Conservation (phyloP, 2,329 filamentous ascomycete genomes). For the Paraconiothyrium sp. region DNA sequence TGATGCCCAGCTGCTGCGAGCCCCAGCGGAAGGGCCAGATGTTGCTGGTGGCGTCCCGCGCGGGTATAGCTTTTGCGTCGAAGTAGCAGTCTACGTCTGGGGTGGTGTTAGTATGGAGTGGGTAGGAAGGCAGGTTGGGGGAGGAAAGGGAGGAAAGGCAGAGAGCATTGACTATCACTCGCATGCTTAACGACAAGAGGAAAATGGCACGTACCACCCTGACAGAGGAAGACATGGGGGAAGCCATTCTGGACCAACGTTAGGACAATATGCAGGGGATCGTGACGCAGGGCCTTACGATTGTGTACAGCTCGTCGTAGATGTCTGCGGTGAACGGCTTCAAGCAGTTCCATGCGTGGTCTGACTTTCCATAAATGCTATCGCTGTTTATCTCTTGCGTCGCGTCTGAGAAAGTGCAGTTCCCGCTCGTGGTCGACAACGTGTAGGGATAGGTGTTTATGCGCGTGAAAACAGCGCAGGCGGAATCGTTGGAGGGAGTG, state of each 20-base stretch:
- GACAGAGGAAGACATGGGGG: constrained; percentile 3
- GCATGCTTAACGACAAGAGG: too few relatives aligned
- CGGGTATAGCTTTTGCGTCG: constrained; percentile 39
- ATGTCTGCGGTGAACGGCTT: constrained; percentile 26
- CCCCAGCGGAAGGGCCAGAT: constrained; percentile 48
- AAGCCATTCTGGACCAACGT: constrained; percentile 34
- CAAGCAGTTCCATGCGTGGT: constrained; percentile 42
- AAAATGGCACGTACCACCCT: too few relatives aligned
- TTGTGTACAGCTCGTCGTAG: constrained; percentile 40
- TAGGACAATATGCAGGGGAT: background rate
- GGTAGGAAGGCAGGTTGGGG: too few relatives aligned
- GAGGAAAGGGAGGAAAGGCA: too few relatives aligned
- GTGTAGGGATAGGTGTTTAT: constrained; percentile 37
- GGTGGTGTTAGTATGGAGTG: too few relatives aligned
- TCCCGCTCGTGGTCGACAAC: constrained; percentile 36
- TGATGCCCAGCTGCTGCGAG: constrained; percentile 44
- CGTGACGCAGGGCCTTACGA: constrained; percentile 26
- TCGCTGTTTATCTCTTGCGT: constrained; percentile 41
- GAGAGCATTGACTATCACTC: too few relatives aligned
- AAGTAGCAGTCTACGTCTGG: constrained; percentile 44
- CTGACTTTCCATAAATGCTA: constrained; percentile 36
- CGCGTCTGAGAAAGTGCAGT: constrained; percentile 44
- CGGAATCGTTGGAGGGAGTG: constrained; percentile 11
- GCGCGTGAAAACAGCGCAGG: constrained; percentile 39
- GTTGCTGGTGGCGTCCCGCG: constrained; percentile 23